Evolutionary conservation across 2,329 filamentous ascomycete species (phyloP).

Genomic region (Cryphonectria naterciae): DNA sequence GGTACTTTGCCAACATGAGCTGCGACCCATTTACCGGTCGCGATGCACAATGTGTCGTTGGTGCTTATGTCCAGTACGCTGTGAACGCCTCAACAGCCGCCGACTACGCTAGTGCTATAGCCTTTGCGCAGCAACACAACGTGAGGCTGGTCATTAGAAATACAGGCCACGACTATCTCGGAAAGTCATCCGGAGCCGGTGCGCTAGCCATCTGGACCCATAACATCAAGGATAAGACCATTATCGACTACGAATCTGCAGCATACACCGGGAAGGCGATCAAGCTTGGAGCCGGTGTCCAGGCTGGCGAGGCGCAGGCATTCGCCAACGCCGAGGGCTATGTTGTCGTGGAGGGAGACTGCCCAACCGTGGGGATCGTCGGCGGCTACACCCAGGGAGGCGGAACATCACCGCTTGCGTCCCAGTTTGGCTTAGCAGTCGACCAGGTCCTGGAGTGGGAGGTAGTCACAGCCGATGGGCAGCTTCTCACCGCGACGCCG

Average conservation of each 20-base stretch:
- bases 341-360: conserved; percentile 50
- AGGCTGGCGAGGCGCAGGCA: conserved; percentile 47
- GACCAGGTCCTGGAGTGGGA: conserved; percentile 52
- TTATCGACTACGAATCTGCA: conserved; percentile 34
- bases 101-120: conserved; percentile 33
- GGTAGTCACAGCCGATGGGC: conserved; percentile 48
- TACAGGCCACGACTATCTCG: conserved; percentile 56
- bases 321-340: conserved; percentile 43
- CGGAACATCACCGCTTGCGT: conserved; percentile 50
- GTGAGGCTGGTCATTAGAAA: conserved; percentile 54
- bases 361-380: conserved; percentile 48
- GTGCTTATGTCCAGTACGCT: conserved; percentile 39
- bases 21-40: conserved; percentile 39
- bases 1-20: conserved; percentile 35
- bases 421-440: conserved; percentile 51
- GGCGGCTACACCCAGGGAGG: conserved; percentile 58
- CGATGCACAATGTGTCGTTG: conserved; percentile 44
- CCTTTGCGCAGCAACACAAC: conserved; percentile 45
- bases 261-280: conserved; percentile 53
- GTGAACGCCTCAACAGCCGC: conserved; percentile 34
- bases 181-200: conserved; percentile 57
- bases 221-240: conserved; percentile 46
- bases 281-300: conserved; percentile 54
- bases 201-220: conserved; percentile 53
- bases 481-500: conserved; percentile 44